Evolutionary conservation across 2,329 filamentous ascomycete species (phyloP), one percentile per base, ranked within the genome.

Genomic region (Apiospora saccharicola): DNA sequence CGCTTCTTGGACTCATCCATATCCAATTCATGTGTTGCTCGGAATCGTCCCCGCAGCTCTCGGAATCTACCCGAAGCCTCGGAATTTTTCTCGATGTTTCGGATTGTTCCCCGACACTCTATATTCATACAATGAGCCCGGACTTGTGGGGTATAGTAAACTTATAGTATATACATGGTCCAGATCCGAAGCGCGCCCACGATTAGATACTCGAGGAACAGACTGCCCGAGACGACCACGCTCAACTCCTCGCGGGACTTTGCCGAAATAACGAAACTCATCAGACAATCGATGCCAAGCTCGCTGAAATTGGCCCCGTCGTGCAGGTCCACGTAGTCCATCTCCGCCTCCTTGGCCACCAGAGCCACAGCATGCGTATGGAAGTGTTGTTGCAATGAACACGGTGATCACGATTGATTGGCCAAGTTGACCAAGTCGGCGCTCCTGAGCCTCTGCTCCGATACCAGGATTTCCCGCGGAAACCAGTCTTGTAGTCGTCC

Each of bases 291-390:
- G 73, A 84, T 78, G 26, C 82, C 82, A 6, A 83, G 74, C 2
- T 80, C 75, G 16, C 78, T 77, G 43, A 85, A 82, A 69, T 75
- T 75, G 16, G 78, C 77, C 1, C 80, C 81, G 68, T 82, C 80
- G 0, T 74, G 68, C 44, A 84, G 77, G 16, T 90, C 87, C n/a
- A 85, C 83, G 57, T 86, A 80, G 43, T 87, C 85, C 64, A 90
- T 86, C 73, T 85, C 88, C 82, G 90, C 88, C 77, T 90, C 88
- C 72, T 85, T 84, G 4, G 88, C 86, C 69, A 91, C 85, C 71
- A 82, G 75, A 6, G 69, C 43, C 30, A 83, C 68, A 16, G 80
- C 79, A 4, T 37, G 34, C 34, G 34, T 7, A 37, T 4, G 4
- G 34, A 37, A 37, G 7, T 37, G 34, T 37, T 37, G 34, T 37